Evolutionary conservation across 2,329 filamentous ascomycete species (phyloP), one percentile per base, ranked within the genome.

Genomic region (Macrophomina tecta): DNA sequence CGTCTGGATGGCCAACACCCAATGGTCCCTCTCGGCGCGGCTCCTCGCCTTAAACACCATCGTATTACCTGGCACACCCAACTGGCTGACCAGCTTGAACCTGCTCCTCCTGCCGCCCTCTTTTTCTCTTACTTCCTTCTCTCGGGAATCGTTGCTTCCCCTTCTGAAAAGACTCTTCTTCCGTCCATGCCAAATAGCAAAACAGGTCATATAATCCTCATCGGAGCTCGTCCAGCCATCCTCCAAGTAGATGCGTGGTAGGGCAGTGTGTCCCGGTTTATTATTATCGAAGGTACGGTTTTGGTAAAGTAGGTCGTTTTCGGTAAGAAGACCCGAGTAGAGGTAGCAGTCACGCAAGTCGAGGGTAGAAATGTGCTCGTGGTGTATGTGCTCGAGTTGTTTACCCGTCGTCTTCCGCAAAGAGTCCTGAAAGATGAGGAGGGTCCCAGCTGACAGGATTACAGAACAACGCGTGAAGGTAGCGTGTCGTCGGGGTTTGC

Each of bases 21-120:
- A 91, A 70, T 87, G 85, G 76, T 91, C 89, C 68, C 88, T 83
- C 75, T 91, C 89, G 0, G 88, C 84, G 9, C 89, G 80, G 74
- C 85, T 89, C 64, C 88, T 82, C 42, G 88, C 85, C 72, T 88
- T 87, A 73, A 91, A 91, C 12, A 91, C 88, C 58, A 90, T 84
- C 48, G 85, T 87, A 51, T 87, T 79, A 4, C 89, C 89, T 36
- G 85, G 85, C 7, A 83, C 82, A 11, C 89, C 89, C 34, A 90
- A 76, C 68, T 85, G 83, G 34, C 86, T 86, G 1, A 90, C 89
- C 46, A 86, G 78, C 70, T 86, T 87, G 67, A 90, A 78, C 68
- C 83, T 82, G 72, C 30, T 77, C 74, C 28, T 75, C 38, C 23
- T 42, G 9, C 56, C 56, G 5, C 56, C 56, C 23, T 61, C 56